Evolutionary conservation across 2,329 filamentous ascomycete genomes (phyloP), one percentile per base, ranked within the genome.

Genomic region (Macroventuria anomochaeta): DNA sequence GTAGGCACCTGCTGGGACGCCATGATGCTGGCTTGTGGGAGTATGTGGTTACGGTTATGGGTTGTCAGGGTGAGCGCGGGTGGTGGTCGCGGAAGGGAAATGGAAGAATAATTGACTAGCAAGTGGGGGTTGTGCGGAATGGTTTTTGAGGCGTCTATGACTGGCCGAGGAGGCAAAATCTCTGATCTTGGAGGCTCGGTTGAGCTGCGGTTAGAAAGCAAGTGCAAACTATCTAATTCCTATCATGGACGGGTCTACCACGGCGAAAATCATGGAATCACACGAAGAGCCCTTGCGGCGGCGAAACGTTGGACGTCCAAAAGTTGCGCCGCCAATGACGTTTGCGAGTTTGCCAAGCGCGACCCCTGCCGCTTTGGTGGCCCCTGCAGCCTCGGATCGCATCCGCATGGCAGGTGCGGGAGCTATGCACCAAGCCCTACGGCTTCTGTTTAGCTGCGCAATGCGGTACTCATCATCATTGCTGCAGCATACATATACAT

Each of bases 1-100:
- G 70, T 65, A 25, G 70, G 57, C 17, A 62, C 59, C 29, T 54
- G 62, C 55, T 72, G 64, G 10, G 72, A 69, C 55, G 74, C 68
- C 72, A 75, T 75, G 43, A 46, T 62, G 59, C 48, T 51, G 40
- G 62, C 41, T 56, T 25, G 36, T 50, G 47, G 13, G 25, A 23
- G 43, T 42, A 40, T 23, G 36, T 46, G 44, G 46, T 43, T 32
- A 31, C 28, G 21, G n/a, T 21, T 17, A 29, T 20, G 48, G 53
- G 47, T 23, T 36, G 50, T 43, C 31, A 34, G 23, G 32, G 47
- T 29, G 54, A 55, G 34, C 53, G 36, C 31, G 44, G 56, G 51
- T 55, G 15, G 37, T 40, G 42, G 53, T 33, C 42, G 32, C 46
- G 15, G 47, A 52, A 42, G 42, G 40, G 33, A 39, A 43, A 31